Base-by-base conservation (phyloP, 2,329 filamentous ascomycete species). In the Ophiognomonia clavigignenti-juglandacearum region DNA sequence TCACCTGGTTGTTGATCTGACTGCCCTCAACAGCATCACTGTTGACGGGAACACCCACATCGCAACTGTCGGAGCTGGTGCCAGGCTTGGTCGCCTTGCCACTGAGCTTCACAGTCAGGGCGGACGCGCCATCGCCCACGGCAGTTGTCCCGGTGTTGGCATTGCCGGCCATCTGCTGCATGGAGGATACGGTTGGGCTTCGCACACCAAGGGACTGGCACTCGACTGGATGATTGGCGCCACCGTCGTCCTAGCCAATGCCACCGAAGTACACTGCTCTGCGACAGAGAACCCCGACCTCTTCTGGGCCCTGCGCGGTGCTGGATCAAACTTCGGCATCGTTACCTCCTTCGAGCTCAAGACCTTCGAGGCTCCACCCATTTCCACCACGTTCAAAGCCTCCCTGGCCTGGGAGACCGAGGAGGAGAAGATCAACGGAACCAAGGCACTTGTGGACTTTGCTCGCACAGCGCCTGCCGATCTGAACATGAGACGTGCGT, bases 111-210 rank as follows among this genome's bases (percentile, higher is more conserved):
- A 63, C 40, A 56, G 58, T 14, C 63, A 71, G 42, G 65, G 64
- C 0, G 55, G 50, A 54, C 69, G 58, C 13, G 73, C 69, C 2
- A 61, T 78, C 4, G 63, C 70, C 22, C 74, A 78, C 40, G 74
- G 75, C n/a, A 75, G 73, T 1, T 78, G 75, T 52, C 73, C 75
- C 4, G 71, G 68, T 3, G 69, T 71, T 29, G 69, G 69, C 3
- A 56, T 68, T 11, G 64, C 61, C 4, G 68, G 69, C 1, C 68
- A 71, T 42, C 53, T 60, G 4, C 59, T 70, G 8, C 66, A 69
- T 46, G 69, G 69, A 27, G 65, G 67, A 6, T 68, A 66, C 44
- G 66, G 67, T 1, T 57, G 66, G 43, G 62, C 61, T 46, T 68
- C 66, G 3, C 61, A 64, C 50, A 64, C 60, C 19, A 57, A 62